phyloP scores from a whole-genome alignment of 202 grass and related monocot genomes.

The Digitaria exilis region DNA sequence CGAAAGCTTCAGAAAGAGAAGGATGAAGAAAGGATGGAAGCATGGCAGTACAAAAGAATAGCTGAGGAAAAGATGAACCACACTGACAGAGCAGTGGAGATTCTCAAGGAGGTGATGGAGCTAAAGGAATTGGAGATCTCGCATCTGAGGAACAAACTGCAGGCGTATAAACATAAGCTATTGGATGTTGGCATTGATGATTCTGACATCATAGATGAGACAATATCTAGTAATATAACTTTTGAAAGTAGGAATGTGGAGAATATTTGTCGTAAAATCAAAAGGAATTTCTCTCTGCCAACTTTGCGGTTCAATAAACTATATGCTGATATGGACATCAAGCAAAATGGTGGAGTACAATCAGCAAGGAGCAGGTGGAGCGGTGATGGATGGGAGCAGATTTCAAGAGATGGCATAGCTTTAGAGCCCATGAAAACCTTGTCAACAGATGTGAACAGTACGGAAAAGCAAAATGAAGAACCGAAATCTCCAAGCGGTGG shows the following conservation, averaged over 20 bases:
- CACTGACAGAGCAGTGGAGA: constrained; percentile 50
- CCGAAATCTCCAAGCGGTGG: constrained; percentile 19
- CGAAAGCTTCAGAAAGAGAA: constrained; percentile 91
- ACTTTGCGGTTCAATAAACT: constrained; percentile 48
- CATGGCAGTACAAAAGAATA: constrained; percentile 89
- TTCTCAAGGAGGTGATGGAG: constrained; percentile 72
- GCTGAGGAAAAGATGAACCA: constrained; percentile 86
- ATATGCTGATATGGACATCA: constrained; percentile 43
- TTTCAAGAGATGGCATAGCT: constrained; percentile 22
- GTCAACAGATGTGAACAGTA: constrained; percentile 27
- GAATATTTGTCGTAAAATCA: constrained; percentile 46
- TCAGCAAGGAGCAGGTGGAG: constrained; percentile 43
- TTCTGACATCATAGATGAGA: constrained; percentile 50
- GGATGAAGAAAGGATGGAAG: constrained; percentile 86
- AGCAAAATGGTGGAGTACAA: constrained; percentile 31
- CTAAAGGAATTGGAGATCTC: constrained; percentile 86
- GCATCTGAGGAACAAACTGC: constrained; percentile 67
- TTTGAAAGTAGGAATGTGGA: constrained; percentile 35
- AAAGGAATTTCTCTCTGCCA: constrained; percentile 68
- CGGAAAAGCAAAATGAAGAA: constrained; percentile 28
- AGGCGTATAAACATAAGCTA: constrained; percentile 65
- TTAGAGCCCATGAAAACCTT: constrained; percentile 42
- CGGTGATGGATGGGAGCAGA: constrained; percentile 17
- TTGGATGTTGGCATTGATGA: constrained; percentile 49
- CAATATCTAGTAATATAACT: constrained; percentile 36